Evolutionary conservation across 2,329 filamentous ascomycete species (phyloP).

Genomic region (Graphilbum ipis-grandicollis): DNA sequence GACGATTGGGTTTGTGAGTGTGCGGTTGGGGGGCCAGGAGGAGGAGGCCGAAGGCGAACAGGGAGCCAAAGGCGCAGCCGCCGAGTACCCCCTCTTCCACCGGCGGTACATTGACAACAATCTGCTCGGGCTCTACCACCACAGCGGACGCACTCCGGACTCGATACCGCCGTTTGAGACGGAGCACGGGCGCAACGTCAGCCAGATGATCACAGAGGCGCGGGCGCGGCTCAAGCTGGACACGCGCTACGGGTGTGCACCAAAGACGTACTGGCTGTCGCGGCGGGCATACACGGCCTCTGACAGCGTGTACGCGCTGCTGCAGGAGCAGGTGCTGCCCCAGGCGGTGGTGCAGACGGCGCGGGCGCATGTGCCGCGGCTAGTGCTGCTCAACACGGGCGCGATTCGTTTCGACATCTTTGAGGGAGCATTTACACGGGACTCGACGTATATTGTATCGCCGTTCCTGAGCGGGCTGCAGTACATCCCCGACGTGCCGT

Average conservation of each 20-base stretch:
- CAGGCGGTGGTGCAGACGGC: slow-evolving; percentile 41
- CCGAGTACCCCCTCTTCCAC: slow-evolving; percentile 29
- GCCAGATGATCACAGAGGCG: slow-evolving; percentile 48
- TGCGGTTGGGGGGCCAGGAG: slow-evolving; percentile 32
- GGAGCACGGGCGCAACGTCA: slow-evolving; percentile 54
- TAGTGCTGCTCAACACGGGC: slow-evolving; percentile 77
- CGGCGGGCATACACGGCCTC: slow-evolving; percentile 56
- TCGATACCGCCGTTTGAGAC: slow-evolving; percentile 48
- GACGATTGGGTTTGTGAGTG: slow-evolving; percentile 85
- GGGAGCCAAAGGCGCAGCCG: background rate
- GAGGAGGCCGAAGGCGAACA: background rate
- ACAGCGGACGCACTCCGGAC: slow-evolving; percentile 52
- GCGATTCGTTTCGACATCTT: slow-evolving; percentile 92
- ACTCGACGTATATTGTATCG: slow-evolving; percentile 71
- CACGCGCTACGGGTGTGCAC: slow-evolving; percentile 64
- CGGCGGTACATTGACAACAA: slow-evolving; percentile 92
- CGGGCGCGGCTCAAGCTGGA: slow-evolving; percentile 57
- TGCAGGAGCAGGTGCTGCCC: slow-evolving; percentile 60
- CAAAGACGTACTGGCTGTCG: slow-evolving; percentile 65
- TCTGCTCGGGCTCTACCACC: slow-evolving; percentile 64
- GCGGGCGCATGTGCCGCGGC: slow-evolving; percentile 29
- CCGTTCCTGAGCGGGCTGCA: slow-evolving; percentile 71
- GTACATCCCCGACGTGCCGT: slow-evolving; percentile 68
- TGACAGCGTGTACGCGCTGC: slow-evolving; percentile 66
- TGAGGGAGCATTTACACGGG: slow-evolving; percentile 75